These are phyloP conservation scores for Endoconidiophora polonica DNA, from an alignment of 2,329 filamentous ascomycete species.

Conservation along the genomic window DNA sequence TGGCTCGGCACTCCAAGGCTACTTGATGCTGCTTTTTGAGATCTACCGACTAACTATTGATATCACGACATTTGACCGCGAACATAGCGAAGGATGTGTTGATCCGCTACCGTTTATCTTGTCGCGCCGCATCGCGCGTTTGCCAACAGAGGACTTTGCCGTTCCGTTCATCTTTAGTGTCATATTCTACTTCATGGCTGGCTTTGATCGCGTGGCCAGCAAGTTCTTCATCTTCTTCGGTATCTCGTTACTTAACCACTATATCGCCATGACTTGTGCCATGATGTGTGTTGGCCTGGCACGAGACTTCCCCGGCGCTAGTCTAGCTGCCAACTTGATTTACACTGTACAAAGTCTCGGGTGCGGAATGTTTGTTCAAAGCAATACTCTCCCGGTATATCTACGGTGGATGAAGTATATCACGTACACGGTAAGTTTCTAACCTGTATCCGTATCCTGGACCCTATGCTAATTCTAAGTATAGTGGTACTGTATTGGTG, in stretches of 20 bases:
- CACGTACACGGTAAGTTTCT: conserved; percentile 34
- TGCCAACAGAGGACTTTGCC: conserved; percentile 55
- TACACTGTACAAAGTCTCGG: conserved; percentile 61
- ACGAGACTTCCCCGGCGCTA: conserved; percentile 52
- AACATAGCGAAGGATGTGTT: conserved; percentile 56
- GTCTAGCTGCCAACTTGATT: conserved; percentile 52
- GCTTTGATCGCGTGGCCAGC: conserved; percentile 44
- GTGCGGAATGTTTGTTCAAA: conserved; percentile 62
- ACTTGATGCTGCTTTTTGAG: conserved; percentile 61
- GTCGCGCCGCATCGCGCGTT: conserved; percentile 49
- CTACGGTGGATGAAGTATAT: conserved; percentile 63
- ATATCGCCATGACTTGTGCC: conserved; percentile 56
- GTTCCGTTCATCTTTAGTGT: conserved; percentile 54
- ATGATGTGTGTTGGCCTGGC: conserved; percentile 48
- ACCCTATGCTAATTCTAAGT: conserved; percentile 14
- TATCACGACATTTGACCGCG: conserved; percentile 60
- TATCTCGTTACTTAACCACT: conserved; percentile 52
- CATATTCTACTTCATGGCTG: conserved; percentile 65
- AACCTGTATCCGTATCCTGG: not conserved
- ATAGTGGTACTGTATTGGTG: conserved; percentile 54
- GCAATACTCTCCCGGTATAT: conserved; percentile 56
- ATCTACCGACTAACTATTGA: conserved; percentile 59
- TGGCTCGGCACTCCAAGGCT: conserved; percentile 55
- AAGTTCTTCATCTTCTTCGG: conserved; percentile 60
- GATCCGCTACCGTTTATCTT: conserved; percentile 52